These are phyloP conservation scores for Solanum pinnatisectum DNA, from an alignment of 257 asterid genomes.

Conservation along the genomic window DNA sequence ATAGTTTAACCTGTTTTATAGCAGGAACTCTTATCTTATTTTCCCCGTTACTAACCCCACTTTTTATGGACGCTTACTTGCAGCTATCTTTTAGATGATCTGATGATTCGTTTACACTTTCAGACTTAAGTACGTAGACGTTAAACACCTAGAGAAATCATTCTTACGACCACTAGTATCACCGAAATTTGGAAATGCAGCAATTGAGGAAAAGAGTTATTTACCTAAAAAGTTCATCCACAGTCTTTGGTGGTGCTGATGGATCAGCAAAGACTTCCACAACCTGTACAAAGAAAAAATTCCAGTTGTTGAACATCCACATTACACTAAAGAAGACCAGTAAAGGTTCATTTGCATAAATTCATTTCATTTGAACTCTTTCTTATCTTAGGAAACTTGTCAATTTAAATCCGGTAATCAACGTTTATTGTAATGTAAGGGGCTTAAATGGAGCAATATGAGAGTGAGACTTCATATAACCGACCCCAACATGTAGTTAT, in stretches of 20 bases:
- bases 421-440: neutral
- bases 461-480: neutral
- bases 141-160: neutral
- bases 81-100: neutral
- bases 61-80: neutral
- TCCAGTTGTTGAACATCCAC: neutral
- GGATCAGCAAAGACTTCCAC: slow-evolving; percentile 82
- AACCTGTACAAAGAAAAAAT: slow-evolving; percentile 37
- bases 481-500: neutral
- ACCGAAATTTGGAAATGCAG: neutral
- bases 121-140: neutral
- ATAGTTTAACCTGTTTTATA: neutral
- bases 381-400: neutral
- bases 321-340: neutral
- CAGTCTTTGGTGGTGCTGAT: slow-evolving; percentile 50
- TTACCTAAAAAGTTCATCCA: slow-evolving; percentile 66
- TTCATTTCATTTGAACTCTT: neutral
- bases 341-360: neutral
- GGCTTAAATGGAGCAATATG: neutral
- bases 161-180: neutral
- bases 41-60: neutral
- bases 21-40: neutral
- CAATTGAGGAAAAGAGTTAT: neutral
- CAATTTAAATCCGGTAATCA: neutral
- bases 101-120: neutral